A percentile compares a stretch with the other conserved stretches of the same genome.
Evolutionary conservation across 495 filamentous ascomycete species (phyloP).

Genomic region (Xanthoparmelia taractica): DNA sequence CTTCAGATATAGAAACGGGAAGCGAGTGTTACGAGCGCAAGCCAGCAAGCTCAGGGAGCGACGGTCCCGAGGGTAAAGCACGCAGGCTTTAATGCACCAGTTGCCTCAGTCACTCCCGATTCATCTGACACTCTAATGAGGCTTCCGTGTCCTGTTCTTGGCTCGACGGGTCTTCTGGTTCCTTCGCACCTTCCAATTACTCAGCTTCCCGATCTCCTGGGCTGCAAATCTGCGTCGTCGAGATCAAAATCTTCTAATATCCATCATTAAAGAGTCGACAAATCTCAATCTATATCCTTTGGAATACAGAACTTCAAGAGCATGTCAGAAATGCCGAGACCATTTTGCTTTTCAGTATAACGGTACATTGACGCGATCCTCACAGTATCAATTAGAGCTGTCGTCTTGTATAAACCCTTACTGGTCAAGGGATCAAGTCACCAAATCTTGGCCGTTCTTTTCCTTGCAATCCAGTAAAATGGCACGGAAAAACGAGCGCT

Average conservation of each 20-base stretch:
- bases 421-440: neutral
- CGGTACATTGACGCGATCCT: neutral
- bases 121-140: neutral
- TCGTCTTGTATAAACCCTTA: neutral
- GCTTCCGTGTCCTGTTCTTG: neutral
- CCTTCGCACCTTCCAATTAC: neutral
- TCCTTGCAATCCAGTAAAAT: neutral
- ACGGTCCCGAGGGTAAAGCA: too few relatives aligned
- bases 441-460: too few relatives aligned
- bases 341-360: too few relatives aligned
- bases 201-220: neutral
- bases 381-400: neutral
- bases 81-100: too few relatives aligned
- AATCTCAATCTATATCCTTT: neutral
- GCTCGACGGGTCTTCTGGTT: neutral
- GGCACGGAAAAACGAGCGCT: neutral
- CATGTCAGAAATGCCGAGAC: neutral
- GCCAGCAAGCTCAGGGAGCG: neutral
- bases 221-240: neutral
- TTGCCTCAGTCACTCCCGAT: neutral
- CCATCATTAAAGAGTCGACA: neutral
- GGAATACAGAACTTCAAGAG: neutral
- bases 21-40: neutral
- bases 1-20: neutral
- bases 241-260: neutral